phyloP scores from a whole-genome alignment of 75 land plant genomes.

The Cunninghamia lanceolata region DNA sequence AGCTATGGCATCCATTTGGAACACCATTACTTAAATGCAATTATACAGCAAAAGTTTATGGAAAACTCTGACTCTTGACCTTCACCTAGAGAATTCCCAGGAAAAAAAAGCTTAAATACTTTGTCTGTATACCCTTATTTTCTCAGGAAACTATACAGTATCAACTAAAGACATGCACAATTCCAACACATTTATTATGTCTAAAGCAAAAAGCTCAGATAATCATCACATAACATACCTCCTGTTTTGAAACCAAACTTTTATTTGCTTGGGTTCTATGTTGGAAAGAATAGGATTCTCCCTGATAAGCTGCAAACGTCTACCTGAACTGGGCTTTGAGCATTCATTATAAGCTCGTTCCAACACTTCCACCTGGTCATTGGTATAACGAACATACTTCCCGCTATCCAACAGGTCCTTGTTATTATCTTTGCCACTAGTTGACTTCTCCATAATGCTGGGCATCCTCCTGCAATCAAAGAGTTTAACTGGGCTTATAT shows the following conservation, averaged over 20 bases:
- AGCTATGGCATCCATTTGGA: no score
- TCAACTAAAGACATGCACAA: not conserved
- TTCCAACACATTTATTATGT: not conserved
- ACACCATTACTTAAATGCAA: not conserved
- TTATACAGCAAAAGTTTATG: not conserved
- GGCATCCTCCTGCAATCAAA: constrained; percentile 11
- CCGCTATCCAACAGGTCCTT: constrained; percentile 33
- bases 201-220: not conserved
- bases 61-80: not conserved
- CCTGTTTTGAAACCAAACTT: constrained; percentile 64
- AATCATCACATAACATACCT: constrained; percentile 26
- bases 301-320: constrained; percentile 52
- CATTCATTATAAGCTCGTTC: constrained; percentile 55
- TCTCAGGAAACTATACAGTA: not conserved
- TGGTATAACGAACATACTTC: constrained; percentile 54
- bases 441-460: constrained; percentile 10
- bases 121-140: not conserved
- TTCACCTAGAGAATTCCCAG: not conserved
- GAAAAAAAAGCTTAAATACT: not conserved
- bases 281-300: constrained; percentile 52
- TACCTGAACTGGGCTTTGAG: constrained; percentile 47
- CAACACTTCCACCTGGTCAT: constrained; percentile 53
- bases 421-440: constrained; percentile 14
- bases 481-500: not conserved
- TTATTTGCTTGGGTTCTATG: constrained; percentile 57